Evolutionary conservation across 352 stramenopile genomes (phyloP), one percentile per base, ranked within the genome.

Genomic region (Elongisporangium senticosum): DNA sequence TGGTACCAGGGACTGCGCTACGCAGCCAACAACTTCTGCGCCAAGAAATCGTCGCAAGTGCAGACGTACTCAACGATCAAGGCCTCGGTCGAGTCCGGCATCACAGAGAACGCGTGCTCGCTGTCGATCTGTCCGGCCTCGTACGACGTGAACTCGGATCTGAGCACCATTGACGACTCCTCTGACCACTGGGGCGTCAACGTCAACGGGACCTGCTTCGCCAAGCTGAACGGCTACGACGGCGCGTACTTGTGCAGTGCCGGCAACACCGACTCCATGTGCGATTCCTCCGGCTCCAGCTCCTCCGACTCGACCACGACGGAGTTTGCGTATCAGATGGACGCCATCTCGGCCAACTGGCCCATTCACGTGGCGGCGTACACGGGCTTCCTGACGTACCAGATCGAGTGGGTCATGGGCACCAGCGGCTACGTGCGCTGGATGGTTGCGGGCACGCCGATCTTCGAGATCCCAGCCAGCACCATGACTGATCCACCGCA

Each of bases 381-480:
- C 78, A 78, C 66, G 63, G 86, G 59, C 26, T 87, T 72, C 55
- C 54, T 65, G 6, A 67, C 43, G 6, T 72, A 69, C 39, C 62
- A 62, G 24, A 19, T 72, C 50, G 65, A 72, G 48, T 72, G 60
- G 58, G 70, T 79, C 10, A 83, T 62, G 4, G 70, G 70, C 15
- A 59, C 62, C 24, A 64, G 70, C 10, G 71, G 71, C 0, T 83
- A 83, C 55, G 59, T 74, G 11, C 70, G 73, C 0, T 83, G 73
- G 73, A 77, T 71, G 64, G 70, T 96, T 0, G 82, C 96, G 58
- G 84, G 76, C 11, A 64, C 78, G 15, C 80, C 91, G n/a, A 26
- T 96, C 6, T 96, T 93, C 63, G 86, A 90, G 24, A 84, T 97
- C 20, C 63, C 77, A 7, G 75, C 79, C 3, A 47, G 68, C 14